These are phyloP conservation scores for Chamaecrista fasciculata DNA, from an alignment of 306 rosid genomes.

Conservation along the genomic window DNA sequence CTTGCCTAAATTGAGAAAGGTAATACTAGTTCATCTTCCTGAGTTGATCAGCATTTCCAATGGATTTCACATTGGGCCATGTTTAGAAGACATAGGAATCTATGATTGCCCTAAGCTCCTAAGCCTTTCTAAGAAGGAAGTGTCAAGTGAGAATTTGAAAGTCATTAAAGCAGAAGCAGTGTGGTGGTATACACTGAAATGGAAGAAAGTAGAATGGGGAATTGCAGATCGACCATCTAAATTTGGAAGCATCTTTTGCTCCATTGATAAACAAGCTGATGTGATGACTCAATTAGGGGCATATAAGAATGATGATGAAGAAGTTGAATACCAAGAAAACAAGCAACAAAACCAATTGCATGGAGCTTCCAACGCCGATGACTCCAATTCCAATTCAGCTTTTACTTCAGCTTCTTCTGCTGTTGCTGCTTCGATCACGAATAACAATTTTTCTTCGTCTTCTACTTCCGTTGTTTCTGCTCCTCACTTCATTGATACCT, in stretches of 20 bases:
- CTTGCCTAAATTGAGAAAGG: neutral
- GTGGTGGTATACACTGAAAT: conserved; percentile 15
- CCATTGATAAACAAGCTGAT: neutral
- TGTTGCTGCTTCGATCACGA: too few relatives aligned
- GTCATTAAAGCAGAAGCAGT: neutral
- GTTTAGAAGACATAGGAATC: neutral
- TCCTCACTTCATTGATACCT: too few relatives aligned
- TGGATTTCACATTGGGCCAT: neutral
- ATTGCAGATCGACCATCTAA: neutral
- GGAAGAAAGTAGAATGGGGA: neutral
- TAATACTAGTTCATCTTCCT: neutral
- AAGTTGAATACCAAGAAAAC: too few relatives aligned
- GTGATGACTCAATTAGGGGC: neutral
- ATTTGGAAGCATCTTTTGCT: neutral
- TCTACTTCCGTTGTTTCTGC: too few relatives aligned
- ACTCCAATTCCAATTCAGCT: too few relatives aligned
- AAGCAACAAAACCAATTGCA: too few relatives aligned
- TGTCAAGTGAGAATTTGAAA: neutral
- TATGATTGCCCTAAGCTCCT: conserved; percentile 14
- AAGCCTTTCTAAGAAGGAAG: neutral
- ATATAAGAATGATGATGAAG: neutral
- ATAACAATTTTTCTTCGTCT: too few relatives aligned
- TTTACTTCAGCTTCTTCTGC: too few relatives aligned
- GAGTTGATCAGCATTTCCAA: conserved; percentile 3
- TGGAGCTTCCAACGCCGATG: too few relatives aligned